These are phyloP conservation scores for Dictyostelium intermedium DNA, from an alignment of 78 protist genomes.

Conservation along the genomic window DNA sequence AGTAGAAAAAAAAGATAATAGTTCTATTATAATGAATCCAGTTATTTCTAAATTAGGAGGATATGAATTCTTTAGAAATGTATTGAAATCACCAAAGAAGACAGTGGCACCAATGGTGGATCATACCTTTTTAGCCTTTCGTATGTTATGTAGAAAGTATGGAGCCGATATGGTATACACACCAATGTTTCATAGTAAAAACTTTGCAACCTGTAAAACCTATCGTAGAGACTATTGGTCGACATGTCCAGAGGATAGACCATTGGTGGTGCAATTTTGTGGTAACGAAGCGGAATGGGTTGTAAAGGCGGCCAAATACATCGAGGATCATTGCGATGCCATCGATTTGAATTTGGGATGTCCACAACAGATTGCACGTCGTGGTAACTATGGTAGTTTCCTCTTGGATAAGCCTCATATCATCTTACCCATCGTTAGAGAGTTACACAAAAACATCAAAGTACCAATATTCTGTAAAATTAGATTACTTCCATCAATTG, in stretches of 20 bases:
- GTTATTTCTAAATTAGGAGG: slow-evolving; percentile 56
- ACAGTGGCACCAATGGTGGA: slow-evolving; percentile 86
- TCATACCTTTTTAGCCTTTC: slow-evolving; percentile 77
- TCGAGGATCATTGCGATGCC: slow-evolving; percentile 77
- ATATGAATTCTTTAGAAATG: slow-evolving; percentile 55
- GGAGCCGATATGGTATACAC: slow-evolving; percentile 86
- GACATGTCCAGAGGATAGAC: slow-evolving; percentile 84
- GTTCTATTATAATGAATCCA: slow-evolving; percentile 18
- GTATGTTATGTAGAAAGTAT: slow-evolving; percentile 79
- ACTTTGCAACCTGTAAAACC: slow-evolving; percentile 34
- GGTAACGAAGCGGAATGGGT: slow-evolving; percentile 89
- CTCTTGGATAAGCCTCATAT: slow-evolving; percentile 70
- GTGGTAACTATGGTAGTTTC: slow-evolving; percentile 83
- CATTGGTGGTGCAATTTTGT: slow-evolving; percentile 87
- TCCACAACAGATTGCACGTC: slow-evolving; percentile 81
- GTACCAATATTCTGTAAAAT: slow-evolving; percentile 85
- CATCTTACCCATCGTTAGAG: slow-evolving; percentile 66
- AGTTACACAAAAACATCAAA: slow-evolving; percentile 50
- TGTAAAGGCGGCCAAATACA: slow-evolving; percentile 78
- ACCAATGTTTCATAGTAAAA: slow-evolving; percentile 89
- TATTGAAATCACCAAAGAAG: slow-evolving; percentile 66
- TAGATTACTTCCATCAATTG: slow-evolving; percentile 47
- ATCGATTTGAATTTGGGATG: slow-evolving; percentile 86
- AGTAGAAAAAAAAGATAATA: not conserved
- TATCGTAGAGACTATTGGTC: slow-evolving; percentile 60